These are phyloP conservation scores for Collybia sordida DNA, from an alignment of 768 basidiomycete genomes.

Conservation along the genomic window DNA sequence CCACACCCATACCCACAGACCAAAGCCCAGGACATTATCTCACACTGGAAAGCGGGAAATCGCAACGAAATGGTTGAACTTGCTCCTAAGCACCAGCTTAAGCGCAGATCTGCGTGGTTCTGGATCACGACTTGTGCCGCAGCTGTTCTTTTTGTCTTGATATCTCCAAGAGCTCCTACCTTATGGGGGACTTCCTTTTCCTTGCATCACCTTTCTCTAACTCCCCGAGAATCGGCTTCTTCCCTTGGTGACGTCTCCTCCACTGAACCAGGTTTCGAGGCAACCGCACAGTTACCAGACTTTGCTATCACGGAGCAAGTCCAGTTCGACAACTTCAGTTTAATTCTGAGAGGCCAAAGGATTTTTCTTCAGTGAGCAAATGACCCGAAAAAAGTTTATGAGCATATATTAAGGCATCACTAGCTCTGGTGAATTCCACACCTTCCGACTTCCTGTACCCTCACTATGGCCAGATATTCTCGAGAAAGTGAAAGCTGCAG, in stretches of 20 bases:
- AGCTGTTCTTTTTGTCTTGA: conserved; percentile 22
- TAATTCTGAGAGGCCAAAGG: conserved; percentile 67
- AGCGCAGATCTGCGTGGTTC: conserved; percentile 24
- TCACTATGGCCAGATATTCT: conserved; percentile 81
- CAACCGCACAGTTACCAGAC: not conserved
- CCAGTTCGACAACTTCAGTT: conserved; percentile 66
- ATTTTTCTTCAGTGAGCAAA: conserved; percentile 66
- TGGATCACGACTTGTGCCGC: conserved; percentile 25
- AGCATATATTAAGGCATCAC: not conserved
- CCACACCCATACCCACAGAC: not conserved
- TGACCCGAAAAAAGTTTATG: too few species aligned
- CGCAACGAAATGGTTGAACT: not conserved
- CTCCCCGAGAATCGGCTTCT: not conserved
- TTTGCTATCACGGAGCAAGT: conserved; percentile 36
- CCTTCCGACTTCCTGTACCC: conserved; percentile 78
- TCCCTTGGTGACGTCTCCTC: conserved; percentile 1
- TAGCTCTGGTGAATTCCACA: conserved; percentile 85
- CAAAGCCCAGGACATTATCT: not conserved
- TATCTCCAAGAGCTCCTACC: conserved; percentile 14
- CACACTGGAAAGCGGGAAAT: not conserved
- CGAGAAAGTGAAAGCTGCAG: conserved; percentile 79
- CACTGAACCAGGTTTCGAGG: not conserved
- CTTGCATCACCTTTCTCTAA: conserved; percentile 12
- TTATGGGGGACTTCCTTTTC: conserved; percentile 8
- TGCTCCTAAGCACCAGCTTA: conserved; percentile 6